Base-by-base conservation (phyloP, 257 asterid genomes). In the Solanum appendiculatum region DNA sequence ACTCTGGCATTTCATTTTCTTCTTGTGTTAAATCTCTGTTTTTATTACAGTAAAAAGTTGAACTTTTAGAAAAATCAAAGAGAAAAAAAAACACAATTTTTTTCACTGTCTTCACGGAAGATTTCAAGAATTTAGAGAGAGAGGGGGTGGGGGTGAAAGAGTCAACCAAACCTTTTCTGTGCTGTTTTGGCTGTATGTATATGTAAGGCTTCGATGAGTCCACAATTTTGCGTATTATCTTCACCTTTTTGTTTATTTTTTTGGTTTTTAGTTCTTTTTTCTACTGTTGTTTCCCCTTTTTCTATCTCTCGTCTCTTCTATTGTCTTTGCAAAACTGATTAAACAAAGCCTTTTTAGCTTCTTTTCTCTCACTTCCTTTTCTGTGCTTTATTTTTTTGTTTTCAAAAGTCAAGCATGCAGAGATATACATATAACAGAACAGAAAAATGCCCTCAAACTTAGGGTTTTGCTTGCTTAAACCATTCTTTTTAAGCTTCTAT, bases 131-230 rank as follows among this genome's bases (percentile, higher is more conserved):
- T 11, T 11, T 77, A 5, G 86, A 63, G 48, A 37, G 88, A 9
- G 83, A 63, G 36, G n/a, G 3, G 60, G 63, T 20, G 10, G 34
- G 44, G 66, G 90, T 72, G 36, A 78, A 56, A 88, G 90, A 90
- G 93, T 91, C 93, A 91, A 91, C 93, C 86, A 86, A 86, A 69
- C 90, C 88, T 86, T 83, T 78, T 37, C 84, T 90, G 87, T 60
- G 60, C 54, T 78, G 6, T 86, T 89, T 86, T 91, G 93, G 88
- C 51, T 46, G 88, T 88, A 86, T 86, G 85, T 88, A 90, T 90
- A 86, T 91, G 92, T 81, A 89, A 91, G 93, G 92, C 92, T 89
- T 88, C 93, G 84, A 88, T 60, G 58, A 84, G 88, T 90, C 92
- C 93, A 90, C 90, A 88, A 80, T 72, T 86, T 75, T 86, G 89